A percentile compares a stretch with the other conserved stretches of the same genome.
These are phyloP conservation scores for Myotisia sp. DNA, from an alignment of 2,329 filamentous ascomycete genomes.

Conservation along the genomic window DNA sequence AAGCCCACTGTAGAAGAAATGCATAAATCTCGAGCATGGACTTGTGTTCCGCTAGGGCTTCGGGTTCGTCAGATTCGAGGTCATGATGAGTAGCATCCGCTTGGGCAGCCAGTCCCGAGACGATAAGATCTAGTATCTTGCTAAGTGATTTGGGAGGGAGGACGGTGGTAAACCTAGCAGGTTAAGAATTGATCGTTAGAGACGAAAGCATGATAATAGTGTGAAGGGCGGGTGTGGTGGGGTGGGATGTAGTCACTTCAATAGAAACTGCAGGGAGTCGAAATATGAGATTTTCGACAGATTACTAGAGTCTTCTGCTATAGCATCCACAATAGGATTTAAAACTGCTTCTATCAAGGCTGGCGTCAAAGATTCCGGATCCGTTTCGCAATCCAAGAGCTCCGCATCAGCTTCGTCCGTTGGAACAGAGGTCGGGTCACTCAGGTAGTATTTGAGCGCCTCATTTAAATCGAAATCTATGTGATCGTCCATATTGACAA, in stretches of 20 bases:
- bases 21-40: slow-evolving; percentile 84
- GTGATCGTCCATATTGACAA: slow-evolving; percentile 46
- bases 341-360: slow-evolving; percentile 70
- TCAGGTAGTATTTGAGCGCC: slow-evolving; percentile 91
- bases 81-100: slow-evolving; percentile 75
- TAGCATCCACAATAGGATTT: slow-evolving; percentile 81
- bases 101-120: slow-evolving; percentile 71
- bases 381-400: slow-evolving; percentile 82
- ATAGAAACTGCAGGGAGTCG: slow-evolving; percentile 85
- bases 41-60: slow-evolving; percentile 74
- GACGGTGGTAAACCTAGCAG: slow-evolving; percentile 63
- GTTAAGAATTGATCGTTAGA: too few species aligned
- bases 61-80: slow-evolving; percentile 82
- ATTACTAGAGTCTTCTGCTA: slow-evolving; percentile 82
- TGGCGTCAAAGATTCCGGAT: slow-evolving; percentile 68
- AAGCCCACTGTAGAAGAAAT: slow-evolving; percentile 87
- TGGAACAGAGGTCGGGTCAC: slow-evolving; percentile 67
- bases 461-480: slow-evolving; percentile 91
- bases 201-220: too few species aligned
- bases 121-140: slow-evolving; percentile 83
- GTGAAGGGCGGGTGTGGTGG: too few species aligned
- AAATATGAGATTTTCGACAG: slow-evolving; percentile 65
- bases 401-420: slow-evolving; percentile 74
- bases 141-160: slow-evolving; percentile 71
- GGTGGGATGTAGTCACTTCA: slow-evolving; percentile 83